phyloP scores from a whole-genome alignment of 148 eudicot genomes.

The Selenicereus undatus region DNA sequence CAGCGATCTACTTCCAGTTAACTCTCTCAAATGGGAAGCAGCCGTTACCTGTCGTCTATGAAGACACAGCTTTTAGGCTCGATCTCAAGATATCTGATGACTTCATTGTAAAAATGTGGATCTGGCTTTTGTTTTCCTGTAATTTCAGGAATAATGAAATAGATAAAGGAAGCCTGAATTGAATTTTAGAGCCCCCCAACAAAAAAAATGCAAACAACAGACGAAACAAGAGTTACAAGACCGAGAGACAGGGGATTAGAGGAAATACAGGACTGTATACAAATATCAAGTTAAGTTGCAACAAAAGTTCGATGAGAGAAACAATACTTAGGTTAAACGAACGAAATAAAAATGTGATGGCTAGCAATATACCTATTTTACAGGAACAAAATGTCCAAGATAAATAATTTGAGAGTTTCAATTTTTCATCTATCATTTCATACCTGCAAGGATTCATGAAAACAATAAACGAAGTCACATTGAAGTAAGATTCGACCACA shows the following conservation, averaged over 20 bases:
- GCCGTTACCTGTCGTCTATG: conserved; percentile 73
- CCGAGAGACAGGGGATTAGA: background rate
- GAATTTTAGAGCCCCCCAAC: background rate
- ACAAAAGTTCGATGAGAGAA: background rate
- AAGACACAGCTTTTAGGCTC: conserved; percentile 74
- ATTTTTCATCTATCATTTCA: conserved; percentile 81
- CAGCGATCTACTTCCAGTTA: background rate
- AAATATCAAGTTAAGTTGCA: background rate
- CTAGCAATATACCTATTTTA: conserved; percentile 43
- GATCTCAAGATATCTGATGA: conserved; percentile 47
- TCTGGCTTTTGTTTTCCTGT: conserved; percentile 90
- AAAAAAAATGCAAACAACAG: too few species aligned
- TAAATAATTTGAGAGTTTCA: conserved; percentile 74
- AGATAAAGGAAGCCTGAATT: background rate
- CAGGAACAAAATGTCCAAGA: conserved; percentile 97
- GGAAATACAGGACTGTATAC: background rate
- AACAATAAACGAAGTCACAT: background rate
- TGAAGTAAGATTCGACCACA: background rate
- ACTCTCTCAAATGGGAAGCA: background rate
- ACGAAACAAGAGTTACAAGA: background rate
- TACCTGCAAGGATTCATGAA: conserved; percentile 45
- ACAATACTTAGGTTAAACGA: background rate
- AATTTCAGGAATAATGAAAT: conserved; percentile 10
- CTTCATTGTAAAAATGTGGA: conserved; percentile 60
- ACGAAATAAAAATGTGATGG: background rate